phyloP scores from a whole-genome alignment of 2,329 filamentous ascomycete genomes.

The Pseudogymnoascus sp. region DNA sequence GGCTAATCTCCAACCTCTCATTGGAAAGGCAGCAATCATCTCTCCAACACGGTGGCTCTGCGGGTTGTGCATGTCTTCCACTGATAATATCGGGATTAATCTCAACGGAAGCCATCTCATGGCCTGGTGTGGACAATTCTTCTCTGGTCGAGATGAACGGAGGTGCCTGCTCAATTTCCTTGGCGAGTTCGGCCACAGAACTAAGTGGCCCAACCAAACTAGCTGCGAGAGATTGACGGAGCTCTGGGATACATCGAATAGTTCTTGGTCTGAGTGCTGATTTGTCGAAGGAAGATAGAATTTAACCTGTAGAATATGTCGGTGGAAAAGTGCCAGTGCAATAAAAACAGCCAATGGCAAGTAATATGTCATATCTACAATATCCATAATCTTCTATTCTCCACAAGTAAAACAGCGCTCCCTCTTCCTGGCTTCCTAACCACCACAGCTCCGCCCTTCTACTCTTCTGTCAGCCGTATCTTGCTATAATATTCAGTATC shows the following conservation, averaged over 20 bases:
- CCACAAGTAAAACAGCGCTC: constrained; percentile 45
- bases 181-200: neutral
- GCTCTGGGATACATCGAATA: neutral
- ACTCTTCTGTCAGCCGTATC: constrained; percentile 54
- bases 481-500: constrained; percentile 74
- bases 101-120: neutral
- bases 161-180: neutral
- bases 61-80: neutral
- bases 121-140: neutral
- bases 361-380: neutral
- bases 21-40: neutral
- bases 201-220: neutral
- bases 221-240: neutral
- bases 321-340: too few species aligned
- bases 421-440: constrained; percentile 81
- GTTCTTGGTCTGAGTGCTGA: neutral
- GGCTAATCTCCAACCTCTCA: neutral
- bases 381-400: neutral
- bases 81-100: neutral
- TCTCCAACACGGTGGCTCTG: neutral
- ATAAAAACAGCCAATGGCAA: too few species aligned
- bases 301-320: too few species aligned
- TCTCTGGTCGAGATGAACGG: neutral
- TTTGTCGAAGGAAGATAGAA: too few species aligned
- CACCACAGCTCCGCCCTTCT: constrained; percentile 71